Percentiles rank a stretch among this genome's conserved stretches.
Conservation (phyloP, 2,329 filamentous ascomycete species). For the Penicillium sp. region DNA sequence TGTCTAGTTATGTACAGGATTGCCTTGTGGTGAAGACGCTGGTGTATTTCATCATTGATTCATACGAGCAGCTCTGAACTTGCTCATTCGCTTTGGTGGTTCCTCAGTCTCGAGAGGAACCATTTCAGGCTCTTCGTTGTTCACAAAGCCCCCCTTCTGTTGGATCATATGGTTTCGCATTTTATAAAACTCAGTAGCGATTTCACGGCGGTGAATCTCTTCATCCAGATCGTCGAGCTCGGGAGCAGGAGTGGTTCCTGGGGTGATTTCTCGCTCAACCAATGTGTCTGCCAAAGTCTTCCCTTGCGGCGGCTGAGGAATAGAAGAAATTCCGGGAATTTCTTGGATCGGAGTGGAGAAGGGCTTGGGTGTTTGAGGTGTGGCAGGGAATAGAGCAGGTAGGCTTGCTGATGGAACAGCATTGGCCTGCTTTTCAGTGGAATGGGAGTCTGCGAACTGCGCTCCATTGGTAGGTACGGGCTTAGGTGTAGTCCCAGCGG, state of each 20-base stretch:
- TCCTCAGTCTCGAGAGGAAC: conserved; percentile 68
- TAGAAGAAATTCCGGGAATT: conserved; percentile 16
- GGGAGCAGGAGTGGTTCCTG: conserved; percentile 35
- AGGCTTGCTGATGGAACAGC: conserved; percentile 23
- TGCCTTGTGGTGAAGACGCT: neutral
- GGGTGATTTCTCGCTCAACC: conserved; percentile 50
- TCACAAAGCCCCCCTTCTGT: conserved; percentile 76
- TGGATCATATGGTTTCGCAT: conserved; percentile 81
- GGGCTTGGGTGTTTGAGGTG: conserved; percentile 36
- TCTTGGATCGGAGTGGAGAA: conserved; percentile 40
- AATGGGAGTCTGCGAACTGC: conserved; percentile 19
- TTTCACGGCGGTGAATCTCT: conserved; percentile 70
- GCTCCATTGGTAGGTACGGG: conserved; percentile 14
- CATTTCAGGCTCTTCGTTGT: conserved; percentile 66
- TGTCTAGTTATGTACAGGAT: neutral
- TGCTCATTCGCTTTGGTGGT: conserved; percentile 42
- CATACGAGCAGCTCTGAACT: conserved; percentile 50
- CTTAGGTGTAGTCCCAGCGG: neutral
- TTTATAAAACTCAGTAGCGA: conserved; percentile 79
- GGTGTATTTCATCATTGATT: conserved; percentile 10
- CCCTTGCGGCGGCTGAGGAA: conserved; percentile 42
- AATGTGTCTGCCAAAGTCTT: conserved; percentile 60
- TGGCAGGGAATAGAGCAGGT: conserved; percentile 40
- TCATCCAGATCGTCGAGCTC: conserved; percentile 71
- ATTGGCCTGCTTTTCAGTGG: conserved; percentile 23